Evolutionary conservation across 495 filamentous ascomycete species (phyloP), one percentile per base, ranked within the genome.

Genomic region (Xylaria cubensis): DNA sequence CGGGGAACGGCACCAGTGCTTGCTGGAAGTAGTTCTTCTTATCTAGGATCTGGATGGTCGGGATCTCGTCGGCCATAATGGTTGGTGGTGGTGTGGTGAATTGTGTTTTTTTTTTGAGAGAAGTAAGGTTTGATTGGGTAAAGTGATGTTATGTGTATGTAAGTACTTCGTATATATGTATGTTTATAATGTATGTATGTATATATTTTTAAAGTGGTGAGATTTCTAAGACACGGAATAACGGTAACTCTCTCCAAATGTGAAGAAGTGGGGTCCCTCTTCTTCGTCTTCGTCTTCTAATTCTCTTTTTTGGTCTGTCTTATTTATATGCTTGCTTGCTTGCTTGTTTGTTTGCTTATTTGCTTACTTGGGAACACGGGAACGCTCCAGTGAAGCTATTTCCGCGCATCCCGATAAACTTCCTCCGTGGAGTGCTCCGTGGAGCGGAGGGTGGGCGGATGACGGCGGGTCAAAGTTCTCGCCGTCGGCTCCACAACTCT

Each of bases 11-110:
- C 12, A 83, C 74, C 4, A 82, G 34, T 21, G 77, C 50, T 67
- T 83, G 81, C 34, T 77, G 75, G 72, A 80, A 79, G 73, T 81
- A 81, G 55, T 81, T 79, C 50, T 77, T 70, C 72, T 78, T 80
- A 8, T 80, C 75, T 24, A 83, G 78, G 63, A 83, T 75, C 34
- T 83, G 81, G 62, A 83, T 67, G 15, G 67, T 61, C 0, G 67
- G 67, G 42, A 69, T 62, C 56, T 69, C 67, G 24, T 69, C 67
- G 36, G 67, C 67, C 67, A 69, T 69, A 15, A 2, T 69, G 56
- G 13, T 7, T 7, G 44, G 26, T 39, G 39, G 8, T 41, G 36
- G 7, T 4, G 4, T 69, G 42, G 13, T 0, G 3, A 39, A n/a
- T n/a, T n/a, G n/a, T n/a, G n/a, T 29, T 29, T 29, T 29, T 29